Evolutionary conservation across 1,284 basidiomycete species (phyloP).

Genomic region (Earliella scabrosa): DNA sequence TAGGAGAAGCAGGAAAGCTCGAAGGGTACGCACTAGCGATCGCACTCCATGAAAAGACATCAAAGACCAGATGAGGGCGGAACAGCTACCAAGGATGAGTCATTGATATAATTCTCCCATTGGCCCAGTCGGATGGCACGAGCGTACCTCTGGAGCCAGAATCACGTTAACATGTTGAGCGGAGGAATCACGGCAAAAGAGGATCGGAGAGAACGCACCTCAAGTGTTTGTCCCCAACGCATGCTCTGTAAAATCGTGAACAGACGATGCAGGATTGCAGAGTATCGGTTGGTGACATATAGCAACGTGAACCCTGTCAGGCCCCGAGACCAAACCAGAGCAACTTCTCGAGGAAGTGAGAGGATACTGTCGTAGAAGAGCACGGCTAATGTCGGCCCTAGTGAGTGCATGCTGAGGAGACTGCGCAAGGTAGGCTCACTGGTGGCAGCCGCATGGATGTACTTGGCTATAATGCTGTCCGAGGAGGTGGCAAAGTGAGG

Average conservation of each 20-base stretch:
- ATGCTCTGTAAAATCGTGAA: background rate
- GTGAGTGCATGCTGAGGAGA: no score
- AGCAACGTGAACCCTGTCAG: background rate
- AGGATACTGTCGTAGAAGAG: slow-evolving; percentile 8
- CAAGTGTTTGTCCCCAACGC: background rate
- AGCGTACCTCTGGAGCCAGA: slow-evolving; percentile 4
- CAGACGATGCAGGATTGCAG: slow-evolving; percentile 1
- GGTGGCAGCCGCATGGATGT: slow-evolving; percentile 15
- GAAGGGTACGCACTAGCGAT: slow-evolving; percentile 1
- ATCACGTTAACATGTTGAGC: no score
- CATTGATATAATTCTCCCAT: no score
- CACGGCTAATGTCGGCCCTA: background rate
- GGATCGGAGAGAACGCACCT: no score
- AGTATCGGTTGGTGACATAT: slow-evolving; percentile 6
- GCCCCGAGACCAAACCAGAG: slow-evolving; percentile 2
- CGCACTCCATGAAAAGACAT: background rate
- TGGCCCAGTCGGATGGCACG: background rate
- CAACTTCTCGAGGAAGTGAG: background rate
- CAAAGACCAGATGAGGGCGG: no score
- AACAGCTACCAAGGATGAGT: no score
- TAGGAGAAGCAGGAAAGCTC: no score
- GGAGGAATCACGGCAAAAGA: no score
- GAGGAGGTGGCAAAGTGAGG: background rate
- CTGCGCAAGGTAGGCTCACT: background rate
- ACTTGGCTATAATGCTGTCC: slow-evolving; percentile 4